Evolutionary conservation across 1,139 yeast genomes (phyloP), one percentile per base, ranked within the genome.

Genomic region (Scheffersomyces parashehatae): DNA sequence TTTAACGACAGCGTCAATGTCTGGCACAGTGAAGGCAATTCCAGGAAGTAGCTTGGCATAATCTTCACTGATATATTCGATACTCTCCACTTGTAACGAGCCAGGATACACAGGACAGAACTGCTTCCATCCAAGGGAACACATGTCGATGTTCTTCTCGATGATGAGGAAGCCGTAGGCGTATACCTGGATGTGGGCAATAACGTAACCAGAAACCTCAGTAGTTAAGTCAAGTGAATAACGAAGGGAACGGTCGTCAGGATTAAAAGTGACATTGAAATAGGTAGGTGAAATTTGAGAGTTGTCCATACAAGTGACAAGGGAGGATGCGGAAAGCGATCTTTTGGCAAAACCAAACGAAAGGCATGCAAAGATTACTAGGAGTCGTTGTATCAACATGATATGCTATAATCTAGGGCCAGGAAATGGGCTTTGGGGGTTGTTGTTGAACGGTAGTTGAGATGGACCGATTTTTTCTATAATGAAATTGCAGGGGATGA

Each of bases 51-150:
- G 63, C 13, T 69, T 58, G 14, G 73, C 77, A 52, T 79, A 79
- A 5, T 57, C 53, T 13, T 65, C 50, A 34, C 75, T 63, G 41
- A 86, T 73, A 53, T 82, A 81, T 60, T 82, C 77, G 46, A 83
- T 67, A 35, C 89, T 80, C 48, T 85, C 85, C 37, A 86, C 74
- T 56, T 83, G 85, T 57, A 86, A 74, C 24, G 79, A 61, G 20
- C 93, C 93, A 0, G 93, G 89, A 52, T 70, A 82, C 35, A 86
- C 61, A 1, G 93, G 93, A 66, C 95, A 86, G 58, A 86, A 85
- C 64, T 86, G 93, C 58, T 83, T 85, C 88, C 90, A 83, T 16
- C 81, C 82, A 46, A 84, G 59, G 14, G 55, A 39, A 67, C 95
- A 86, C 52, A 83, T 58, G 53, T 85, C 77, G 40, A 85, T 64